Evolutionary conservation across 129 eudicot species (phyloP).

Genomic region (Flaveria robusta): DNA sequence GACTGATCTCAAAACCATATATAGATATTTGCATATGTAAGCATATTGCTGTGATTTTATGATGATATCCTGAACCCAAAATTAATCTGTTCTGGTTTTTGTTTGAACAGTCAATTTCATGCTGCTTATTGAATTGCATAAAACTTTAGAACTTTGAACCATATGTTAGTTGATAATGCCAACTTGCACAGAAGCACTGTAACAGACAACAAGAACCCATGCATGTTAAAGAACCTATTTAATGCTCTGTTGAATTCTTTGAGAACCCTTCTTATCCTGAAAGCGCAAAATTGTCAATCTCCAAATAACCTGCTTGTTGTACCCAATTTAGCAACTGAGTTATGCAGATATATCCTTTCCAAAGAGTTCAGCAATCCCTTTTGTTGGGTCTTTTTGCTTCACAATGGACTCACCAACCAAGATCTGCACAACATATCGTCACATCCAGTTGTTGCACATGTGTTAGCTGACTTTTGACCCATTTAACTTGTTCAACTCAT

Average conservation of each 20-base stretch:
- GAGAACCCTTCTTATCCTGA: background rate
- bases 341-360: constrained; percentile 70
- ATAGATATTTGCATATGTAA: constrained; percentile 34
- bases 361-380: constrained; percentile 71
- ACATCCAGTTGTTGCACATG: background rate
- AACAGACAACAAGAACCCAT: background rate
- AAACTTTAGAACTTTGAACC: constrained; percentile 2
- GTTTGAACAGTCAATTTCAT: background rate
- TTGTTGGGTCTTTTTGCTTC: constrained; percentile 67
- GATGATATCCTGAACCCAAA: background rate
- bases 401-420: constrained; percentile 94
- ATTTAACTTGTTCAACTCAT: no score
- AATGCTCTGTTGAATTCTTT: background rate
- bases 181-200: background rate
- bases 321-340: background rate
- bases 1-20: constrained; percentile 25
- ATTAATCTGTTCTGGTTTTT: constrained; percentile 1
- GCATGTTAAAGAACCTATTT: constrained; percentile 6
- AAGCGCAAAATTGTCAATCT: background rate
- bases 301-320: constrained; percentile 19
- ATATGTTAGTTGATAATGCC: background rate
- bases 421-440: constrained; percentile 63
- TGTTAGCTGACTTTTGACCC: background rate
- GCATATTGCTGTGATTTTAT: background rate
- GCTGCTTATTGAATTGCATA: constrained; percentile 6